Conservation (phyloP, 2,329 filamentous ascomycete species). For the Penicillium corylophilum region DNA sequence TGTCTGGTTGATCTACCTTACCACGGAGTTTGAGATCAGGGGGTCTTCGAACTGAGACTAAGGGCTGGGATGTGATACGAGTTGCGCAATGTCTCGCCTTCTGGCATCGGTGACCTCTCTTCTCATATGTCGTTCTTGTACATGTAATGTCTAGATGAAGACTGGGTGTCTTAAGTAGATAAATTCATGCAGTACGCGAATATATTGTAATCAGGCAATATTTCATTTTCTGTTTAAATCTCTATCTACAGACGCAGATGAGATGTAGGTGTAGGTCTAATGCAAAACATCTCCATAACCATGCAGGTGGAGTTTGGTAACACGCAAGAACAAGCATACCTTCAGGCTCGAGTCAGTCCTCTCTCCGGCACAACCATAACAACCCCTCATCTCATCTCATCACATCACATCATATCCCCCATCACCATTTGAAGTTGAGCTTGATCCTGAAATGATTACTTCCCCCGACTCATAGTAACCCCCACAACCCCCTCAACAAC, state of each 20-base stretch:
- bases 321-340: too few relatives aligned
- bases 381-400: too few relatives aligned
- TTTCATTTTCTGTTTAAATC: not conserved
- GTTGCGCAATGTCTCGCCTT: not conserved
- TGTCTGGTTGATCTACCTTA: constrained; percentile 68
- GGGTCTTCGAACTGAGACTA: not conserved
- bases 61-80: not conserved
- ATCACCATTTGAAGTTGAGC: too few relatives aligned
- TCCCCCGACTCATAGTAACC: constrained; percentile 45
- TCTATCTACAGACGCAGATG: not conserved
- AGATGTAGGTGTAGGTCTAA: not conserved
- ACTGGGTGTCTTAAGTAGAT: not conserved
- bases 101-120: not conserved
- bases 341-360: too few relatives aligned
- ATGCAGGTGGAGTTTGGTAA: too few relatives aligned
- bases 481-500: constrained; percentile 57
- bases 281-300: not conserved
- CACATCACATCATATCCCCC: too few relatives aligned
- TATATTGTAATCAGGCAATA: not conserved
- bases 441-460: constrained; percentile 2
- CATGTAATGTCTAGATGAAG: not conserved
- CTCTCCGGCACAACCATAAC: too few relatives aligned
- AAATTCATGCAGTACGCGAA: not conserved
- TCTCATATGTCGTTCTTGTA: not conserved
- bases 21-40: too few relatives aligned